Evolutionary conservation across 306 rosid species (phyloP).

Genomic region (Malus sylvestris): DNA sequence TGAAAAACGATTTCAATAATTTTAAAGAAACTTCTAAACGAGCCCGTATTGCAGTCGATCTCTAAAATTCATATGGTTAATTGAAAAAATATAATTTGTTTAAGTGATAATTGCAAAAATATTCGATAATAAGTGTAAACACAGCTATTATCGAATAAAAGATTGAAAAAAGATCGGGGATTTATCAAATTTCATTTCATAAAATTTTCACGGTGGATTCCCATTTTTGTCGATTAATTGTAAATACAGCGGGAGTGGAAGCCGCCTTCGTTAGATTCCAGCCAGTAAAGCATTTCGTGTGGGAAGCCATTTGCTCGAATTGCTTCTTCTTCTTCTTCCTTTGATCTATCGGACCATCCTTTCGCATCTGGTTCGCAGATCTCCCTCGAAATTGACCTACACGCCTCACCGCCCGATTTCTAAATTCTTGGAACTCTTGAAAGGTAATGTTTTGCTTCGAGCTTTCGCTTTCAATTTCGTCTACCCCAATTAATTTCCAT

Average conservation of each 20-base stretch:
- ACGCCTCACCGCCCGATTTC: background rate
- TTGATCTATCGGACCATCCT: background rate
- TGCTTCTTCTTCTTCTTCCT: background rate
- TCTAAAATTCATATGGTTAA: too few species aligned
- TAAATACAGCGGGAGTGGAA: conserved; percentile 15
- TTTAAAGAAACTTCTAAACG: too few species aligned
- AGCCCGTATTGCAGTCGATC: too few species aligned
- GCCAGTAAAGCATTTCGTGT: conserved; percentile 18
- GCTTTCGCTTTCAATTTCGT: background rate
- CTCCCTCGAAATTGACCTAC: background rate
- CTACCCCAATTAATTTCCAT: background rate
- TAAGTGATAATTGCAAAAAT: too few species aligned
- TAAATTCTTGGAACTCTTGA: background rate
- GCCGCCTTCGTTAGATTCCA: conserved; percentile 25
- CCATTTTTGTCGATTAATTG: background rate
- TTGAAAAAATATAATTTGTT: too few species aligned
- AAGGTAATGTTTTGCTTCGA: conserved; percentile 4
- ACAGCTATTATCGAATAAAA: background rate
- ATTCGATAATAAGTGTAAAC: too few species aligned
- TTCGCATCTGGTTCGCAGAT: conserved; percentile 14
- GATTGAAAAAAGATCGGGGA: background rate
- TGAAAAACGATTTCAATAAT: accelerated
- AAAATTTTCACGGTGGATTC: background rate
- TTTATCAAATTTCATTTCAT: background rate
- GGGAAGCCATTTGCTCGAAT: background rate